Conservation (phyloP, 1,139 yeast species). For the Wickerhamomyces sp. region DNA sequence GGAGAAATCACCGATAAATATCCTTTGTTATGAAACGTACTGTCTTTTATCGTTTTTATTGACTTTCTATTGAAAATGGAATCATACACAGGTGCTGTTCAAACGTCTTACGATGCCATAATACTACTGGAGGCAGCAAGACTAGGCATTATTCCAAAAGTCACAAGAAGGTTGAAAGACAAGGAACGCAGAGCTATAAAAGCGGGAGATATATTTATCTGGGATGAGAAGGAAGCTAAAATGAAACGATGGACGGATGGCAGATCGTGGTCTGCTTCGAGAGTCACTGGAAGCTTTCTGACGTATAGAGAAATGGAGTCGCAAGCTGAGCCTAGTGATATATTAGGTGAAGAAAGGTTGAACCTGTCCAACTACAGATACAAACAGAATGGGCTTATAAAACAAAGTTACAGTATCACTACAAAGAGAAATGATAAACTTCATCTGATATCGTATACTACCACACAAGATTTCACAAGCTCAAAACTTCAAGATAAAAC, state of each 20-base stretch:
- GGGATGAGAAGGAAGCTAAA: constrained; percentile 69
- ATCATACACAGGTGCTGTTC: constrained; percentile 57
- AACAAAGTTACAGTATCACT: constrained; percentile 52
- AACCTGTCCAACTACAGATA: constrained; percentile 26
- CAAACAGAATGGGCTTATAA: constrained; percentile 46
- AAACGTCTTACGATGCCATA: constrained; percentile 57
- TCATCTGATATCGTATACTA: constrained; percentile 51
- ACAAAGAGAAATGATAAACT: constrained; percentile 45
- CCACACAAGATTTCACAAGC: constrained; percentile 27
- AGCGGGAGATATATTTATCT: constrained; percentile 60
- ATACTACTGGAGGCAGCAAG: constrained; percentile 61
- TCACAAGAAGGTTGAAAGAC: constrained; percentile 55
- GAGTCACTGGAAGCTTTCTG: constrained; percentile 62
- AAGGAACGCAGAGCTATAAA: constrained; percentile 46
- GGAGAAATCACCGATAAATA: not conserved
- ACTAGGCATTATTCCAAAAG: constrained; percentile 48
- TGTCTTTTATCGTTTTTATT: not conserved
- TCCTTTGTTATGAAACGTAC: not conserved
- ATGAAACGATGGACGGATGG: constrained; percentile 81
- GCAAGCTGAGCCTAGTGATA: constrained; percentile 5
- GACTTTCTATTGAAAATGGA: too few relatives aligned
- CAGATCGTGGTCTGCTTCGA: constrained; percentile 63
- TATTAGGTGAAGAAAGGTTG: constrained; percentile 23
- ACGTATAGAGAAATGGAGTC: constrained; percentile 59
- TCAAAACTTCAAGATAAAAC: constrained; percentile 26